phyloP scores from a whole-genome alignment of 805 yeast genomes.

The Sugiyamaella chiloensis region DNA sequence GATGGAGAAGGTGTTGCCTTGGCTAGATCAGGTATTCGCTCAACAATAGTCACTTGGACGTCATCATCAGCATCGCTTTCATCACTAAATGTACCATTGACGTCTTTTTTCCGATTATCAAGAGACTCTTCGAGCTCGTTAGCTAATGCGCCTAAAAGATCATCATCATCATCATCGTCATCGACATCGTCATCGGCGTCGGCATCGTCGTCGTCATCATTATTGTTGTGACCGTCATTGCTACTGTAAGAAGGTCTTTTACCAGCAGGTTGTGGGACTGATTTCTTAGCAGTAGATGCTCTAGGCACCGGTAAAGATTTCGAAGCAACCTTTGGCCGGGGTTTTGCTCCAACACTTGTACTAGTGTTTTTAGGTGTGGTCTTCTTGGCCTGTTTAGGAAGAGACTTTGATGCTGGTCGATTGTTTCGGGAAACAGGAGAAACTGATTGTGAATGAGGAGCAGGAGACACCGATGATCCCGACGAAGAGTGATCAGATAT shows the following conservation, averaged over 20 bases:
- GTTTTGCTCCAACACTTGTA: neutral
- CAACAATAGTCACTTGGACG: slow-evolving; percentile 7
- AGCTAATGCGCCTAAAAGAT: slow-evolving; percentile 30
- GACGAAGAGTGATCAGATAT: slow-evolving; percentile 4
- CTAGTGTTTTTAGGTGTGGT: neutral
- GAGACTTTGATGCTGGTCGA: neutral
- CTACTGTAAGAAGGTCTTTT: neutral
- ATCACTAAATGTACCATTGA: slow-evolving; percentile 5
- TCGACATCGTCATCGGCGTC: slow-evolving; percentile 10
- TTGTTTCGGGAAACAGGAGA: slow-evolving; percentile 3
- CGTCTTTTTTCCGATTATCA: slow-evolving; percentile 10
- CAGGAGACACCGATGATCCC: slow-evolving; percentile 10
- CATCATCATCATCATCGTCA: slow-evolving; percentile 30
- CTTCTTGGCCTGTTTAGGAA: neutral
- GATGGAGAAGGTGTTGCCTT: neutral
- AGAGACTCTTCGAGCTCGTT: slow-evolving; percentile 30
- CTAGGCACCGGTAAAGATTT: slow-evolving; percentile 14
- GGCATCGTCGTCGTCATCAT: neutral
- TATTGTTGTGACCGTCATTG: neutral
- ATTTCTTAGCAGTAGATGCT: neutral
- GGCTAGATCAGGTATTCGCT: neutral
- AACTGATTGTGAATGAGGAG: slow-evolving; percentile 6
- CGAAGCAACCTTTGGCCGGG: slow-evolving; percentile 10
- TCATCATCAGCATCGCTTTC: slow-evolving; percentile 21
- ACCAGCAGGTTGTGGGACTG: neutral